Evolutionary conservation across 2,329 filamentous ascomycete genomes (phyloP).

Genomic region (Westerdykella ornata): DNA sequence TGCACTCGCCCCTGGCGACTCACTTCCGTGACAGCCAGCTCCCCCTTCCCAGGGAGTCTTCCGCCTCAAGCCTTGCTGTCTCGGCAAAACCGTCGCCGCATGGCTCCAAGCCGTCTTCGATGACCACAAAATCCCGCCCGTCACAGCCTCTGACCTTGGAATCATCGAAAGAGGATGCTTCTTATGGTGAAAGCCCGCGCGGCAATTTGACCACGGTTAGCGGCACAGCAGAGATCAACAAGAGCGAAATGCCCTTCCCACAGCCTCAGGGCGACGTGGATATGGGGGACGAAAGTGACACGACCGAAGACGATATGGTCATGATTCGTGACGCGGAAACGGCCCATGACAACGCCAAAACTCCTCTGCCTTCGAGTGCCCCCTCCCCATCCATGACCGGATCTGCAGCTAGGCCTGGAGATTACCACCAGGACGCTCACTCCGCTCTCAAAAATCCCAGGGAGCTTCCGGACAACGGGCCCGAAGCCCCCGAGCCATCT

Average conservation of each 20-base stretch:
- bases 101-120: constrained; percentile 24
- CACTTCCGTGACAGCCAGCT: constrained; percentile 30
- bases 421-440: constrained; percentile 16
- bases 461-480: constrained; percentile 19
- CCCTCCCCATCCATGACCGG: constrained; percentile 16
- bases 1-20: constrained; percentile 36
- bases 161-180: constrained; percentile 20
- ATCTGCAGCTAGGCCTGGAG: constrained; percentile 18
- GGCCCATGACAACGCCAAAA: constrained; percentile 16
- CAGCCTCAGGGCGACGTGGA: constrained; percentile 20
- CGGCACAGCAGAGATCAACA: background rate
- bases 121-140: constrained; percentile 25
- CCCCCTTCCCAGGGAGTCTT: constrained; percentile 32
- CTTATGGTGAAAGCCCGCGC: constrained; percentile 21
- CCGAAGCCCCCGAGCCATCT: constrained; percentile 18
- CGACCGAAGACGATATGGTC: constrained; percentile 26
- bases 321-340: constrained; percentile 20
- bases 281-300: constrained; percentile 25
- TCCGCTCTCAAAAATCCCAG: constrained; percentile 15
- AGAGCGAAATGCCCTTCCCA: constrained; percentile 14
- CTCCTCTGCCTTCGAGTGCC: constrained; percentile 17
- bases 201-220: constrained; percentile 5
- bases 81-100: constrained; percentile 29
- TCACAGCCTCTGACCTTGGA: constrained; percentile 22
- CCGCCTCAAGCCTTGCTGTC: constrained; percentile 21